Evolutionary conservation across 2,329 filamentous ascomycete species (phyloP).

Genomic region (Verruconis gallopava): DNA sequence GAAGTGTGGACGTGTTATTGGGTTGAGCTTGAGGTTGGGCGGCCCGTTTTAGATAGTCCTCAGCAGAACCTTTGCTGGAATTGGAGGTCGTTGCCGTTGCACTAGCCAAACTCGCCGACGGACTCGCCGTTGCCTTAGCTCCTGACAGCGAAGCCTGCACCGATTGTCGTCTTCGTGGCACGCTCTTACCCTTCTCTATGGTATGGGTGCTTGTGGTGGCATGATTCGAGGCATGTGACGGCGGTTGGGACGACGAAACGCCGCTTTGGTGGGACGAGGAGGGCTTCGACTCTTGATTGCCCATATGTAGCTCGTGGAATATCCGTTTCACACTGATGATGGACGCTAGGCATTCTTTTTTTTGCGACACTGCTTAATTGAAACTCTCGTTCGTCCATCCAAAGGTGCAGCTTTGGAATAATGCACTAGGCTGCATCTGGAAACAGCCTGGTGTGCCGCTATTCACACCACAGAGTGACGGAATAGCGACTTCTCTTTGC

Average conservation of each 20-base stretch:
- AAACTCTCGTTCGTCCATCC: neutral
- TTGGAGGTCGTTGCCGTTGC: conserved; percentile 8
- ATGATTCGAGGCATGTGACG: conserved; percentile 1
- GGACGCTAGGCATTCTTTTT: neutral
- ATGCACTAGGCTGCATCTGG: neutral
- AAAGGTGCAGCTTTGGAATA: neutral
- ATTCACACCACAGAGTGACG: neutral
- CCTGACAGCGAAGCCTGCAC: neutral
- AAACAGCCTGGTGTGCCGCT: neutral
- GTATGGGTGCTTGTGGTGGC: conserved; percentile 4
- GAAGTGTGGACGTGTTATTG: neutral
- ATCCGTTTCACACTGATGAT: neutral
- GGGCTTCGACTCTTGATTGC: conserved; percentile 8
- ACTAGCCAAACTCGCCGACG: conserved; percentile 10
- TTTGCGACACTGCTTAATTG: neutral
- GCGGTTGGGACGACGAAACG: neutral
- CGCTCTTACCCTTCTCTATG: neutral
- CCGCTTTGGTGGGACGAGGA: neutral
- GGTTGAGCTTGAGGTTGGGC: neutral
- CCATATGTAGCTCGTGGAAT: conserved; percentile 2
- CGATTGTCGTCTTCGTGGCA: neutral
- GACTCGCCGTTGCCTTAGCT: neutral
- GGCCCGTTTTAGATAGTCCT: neutral
- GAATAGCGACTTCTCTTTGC: neutral
- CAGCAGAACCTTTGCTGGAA: neutral